Base-by-base conservation (phyloP, 352 stramenopile species). In the Phytophthora pinifolia region DNA sequence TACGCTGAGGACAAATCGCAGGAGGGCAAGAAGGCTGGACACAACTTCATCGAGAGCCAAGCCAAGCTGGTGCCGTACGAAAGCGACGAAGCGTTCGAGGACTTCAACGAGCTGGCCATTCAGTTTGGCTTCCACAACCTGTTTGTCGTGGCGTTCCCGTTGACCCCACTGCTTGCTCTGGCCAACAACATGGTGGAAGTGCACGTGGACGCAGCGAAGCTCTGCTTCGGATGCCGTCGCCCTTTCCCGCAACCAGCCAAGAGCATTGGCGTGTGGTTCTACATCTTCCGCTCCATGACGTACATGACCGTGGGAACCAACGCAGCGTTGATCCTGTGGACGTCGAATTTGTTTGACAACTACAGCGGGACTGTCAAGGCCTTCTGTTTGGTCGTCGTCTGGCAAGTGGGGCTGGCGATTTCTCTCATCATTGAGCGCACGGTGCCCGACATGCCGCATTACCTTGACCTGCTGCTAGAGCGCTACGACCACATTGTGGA, bases 101-200 rank as follows among this genome's bases (percentile, higher is more conserved):
- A 96, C 65, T 91, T 89, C 65, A 89, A 89, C 52, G 83, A 92
- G 48, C 73, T 92, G 51, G 74, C 97, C 14, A 94, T 97, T 43
- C 90, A 98, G 83, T 97, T 97, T 44, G 92, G 94, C 30, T 98
- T 97, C 55, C 86, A 97, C 43, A 97, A 85, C 43, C 61, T 98
- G 35, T 98, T 98, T 59, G 89, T 95, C 0, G 82, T 88, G 7
- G 91, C 89, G 17, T 98, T 97, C 62, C 94, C 94, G 8, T 61
- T 98, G 41, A 96, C 92, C 18, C 85, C 90, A 25, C 50, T 97
- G 31, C 67, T 97, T 30, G 88, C 89, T 7, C 72, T 96, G 42
- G 46, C 83, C 29, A 96, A 96, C 52, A 96, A 97, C 63, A 73
- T 95, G 14, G 65, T 94, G 25, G 92, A 98, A 67, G 76, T 96